These are phyloP conservation scores for Heritiera fomes DNA, from an alignment of 345 rosid species.

Conservation along the genomic window DNA sequence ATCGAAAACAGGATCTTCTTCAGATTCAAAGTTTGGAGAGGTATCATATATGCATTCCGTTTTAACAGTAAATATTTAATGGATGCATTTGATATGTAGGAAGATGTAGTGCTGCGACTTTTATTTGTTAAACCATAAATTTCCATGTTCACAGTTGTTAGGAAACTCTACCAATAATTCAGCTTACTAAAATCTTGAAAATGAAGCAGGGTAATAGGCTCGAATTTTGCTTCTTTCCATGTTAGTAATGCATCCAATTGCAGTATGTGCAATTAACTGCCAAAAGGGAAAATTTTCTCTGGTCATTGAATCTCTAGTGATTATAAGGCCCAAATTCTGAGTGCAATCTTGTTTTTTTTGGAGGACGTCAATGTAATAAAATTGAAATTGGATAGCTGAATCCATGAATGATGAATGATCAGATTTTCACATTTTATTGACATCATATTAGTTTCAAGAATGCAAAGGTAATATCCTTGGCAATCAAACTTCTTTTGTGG, in stretches of 20 bases:
- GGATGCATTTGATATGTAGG: constrained; percentile 12
- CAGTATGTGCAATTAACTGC: neutral
- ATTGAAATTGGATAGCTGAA: neutral
- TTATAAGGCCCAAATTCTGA: neutral
- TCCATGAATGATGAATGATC: neutral
- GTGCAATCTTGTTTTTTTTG: neutral
- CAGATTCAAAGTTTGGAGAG: constrained; percentile 95
- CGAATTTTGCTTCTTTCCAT: neutral
- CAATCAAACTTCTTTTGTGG: neutral
- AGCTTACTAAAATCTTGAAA: constrained; percentile 12
- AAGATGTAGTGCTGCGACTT: neutral
- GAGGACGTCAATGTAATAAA: neutral
- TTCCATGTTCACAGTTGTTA: neutral
- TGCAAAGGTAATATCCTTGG: constrained; percentile 4
- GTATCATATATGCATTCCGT: constrained; percentile 40
- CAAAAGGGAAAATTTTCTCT: neutral
- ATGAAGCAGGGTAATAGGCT: neutral
- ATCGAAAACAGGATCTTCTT: constrained; percentile 60
- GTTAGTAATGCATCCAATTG: neutral
- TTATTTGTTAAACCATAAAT: constrained; percentile 4
- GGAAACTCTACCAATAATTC: neutral
- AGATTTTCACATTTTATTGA: neutral
- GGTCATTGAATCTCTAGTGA: constrained; percentile 13
- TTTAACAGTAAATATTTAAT: neutral
- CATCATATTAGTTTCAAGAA: neutral